These are phyloP conservation scores for Fusarium denticulatum DNA, from an alignment of 2,329 filamentous ascomycete species.

Conservation along the genomic window DNA sequence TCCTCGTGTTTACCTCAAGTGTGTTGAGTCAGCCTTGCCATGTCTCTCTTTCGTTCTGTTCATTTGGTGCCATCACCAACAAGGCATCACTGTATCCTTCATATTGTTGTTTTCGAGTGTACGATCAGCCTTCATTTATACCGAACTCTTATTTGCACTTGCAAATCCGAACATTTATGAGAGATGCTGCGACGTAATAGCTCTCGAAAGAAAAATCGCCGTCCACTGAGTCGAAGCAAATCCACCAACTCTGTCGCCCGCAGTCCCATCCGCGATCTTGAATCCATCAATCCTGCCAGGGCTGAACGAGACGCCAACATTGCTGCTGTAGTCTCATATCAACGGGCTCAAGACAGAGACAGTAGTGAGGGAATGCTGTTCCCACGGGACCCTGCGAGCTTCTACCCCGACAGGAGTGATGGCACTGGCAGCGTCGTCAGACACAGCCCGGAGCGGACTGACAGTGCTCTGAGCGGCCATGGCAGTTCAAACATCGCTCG, in stretches of 20 bases:
- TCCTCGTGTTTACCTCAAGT: background rate
- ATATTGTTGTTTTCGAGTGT: background rate
- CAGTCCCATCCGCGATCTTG: conserved; percentile 54
- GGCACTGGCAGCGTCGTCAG: conserved; percentile 31
- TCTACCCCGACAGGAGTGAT: conserved; percentile 31
- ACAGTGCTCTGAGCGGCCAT: conserved; percentile 31
- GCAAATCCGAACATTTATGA: background rate
- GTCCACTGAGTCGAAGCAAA: conserved; percentile 61
- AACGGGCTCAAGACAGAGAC: conserved; percentile 57
- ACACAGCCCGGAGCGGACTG: conserved; percentile 19
- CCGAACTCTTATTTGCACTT: background rate
- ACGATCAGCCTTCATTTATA: background rate
- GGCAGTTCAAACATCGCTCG: conserved; percentile 46
- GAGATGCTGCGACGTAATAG: conserved; percentile 63
- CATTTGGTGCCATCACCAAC: conserved; percentile 4
- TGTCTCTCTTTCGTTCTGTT: background rate
- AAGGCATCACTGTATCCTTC: conserved; percentile 13
- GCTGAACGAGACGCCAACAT: conserved; percentile 69
- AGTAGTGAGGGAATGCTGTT: conserved; percentile 21
- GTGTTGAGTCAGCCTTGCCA: background rate
- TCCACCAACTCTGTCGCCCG: conserved; percentile 58
- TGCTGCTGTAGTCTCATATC: conserved; percentile 70
- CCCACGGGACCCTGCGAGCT: conserved; percentile 40
- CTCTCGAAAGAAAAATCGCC: conserved; percentile 52
- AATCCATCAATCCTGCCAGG: conserved; percentile 59